Evolutionary conservation across 805 yeast species (phyloP), one percentile per base, ranked within the genome.

Genomic region (Starmerella cellae): DNA sequence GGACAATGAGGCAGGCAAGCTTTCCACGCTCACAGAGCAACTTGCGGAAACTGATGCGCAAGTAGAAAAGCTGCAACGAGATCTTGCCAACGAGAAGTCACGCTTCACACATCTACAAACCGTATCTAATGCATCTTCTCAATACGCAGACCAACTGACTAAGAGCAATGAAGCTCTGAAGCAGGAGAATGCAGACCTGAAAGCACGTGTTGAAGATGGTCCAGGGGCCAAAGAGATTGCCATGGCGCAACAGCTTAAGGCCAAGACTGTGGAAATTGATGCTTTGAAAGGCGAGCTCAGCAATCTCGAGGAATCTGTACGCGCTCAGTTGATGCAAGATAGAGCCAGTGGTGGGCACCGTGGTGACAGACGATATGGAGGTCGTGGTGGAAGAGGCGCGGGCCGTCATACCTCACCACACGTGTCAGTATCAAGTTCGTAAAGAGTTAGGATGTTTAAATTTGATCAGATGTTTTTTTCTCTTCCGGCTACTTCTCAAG

Each of bases 151-250:
- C 8, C 41, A 30, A 31, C 19, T 39, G 13, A 14, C 34, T 3
- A 36, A 29, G 18, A 50, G 43, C 29, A 19, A 28, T 10, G 44
- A 38, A 10, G 30, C 17, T 17, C 38, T 47, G 2, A 9, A 20
- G n/a, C 8, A 41, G 10, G 51, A 64, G 43, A 66, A 68, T n/a
- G 60, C 69, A 54, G 65, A 66, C 5, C 54, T 77, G 28, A 67
- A 69, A 44, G 67, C 67, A 5, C 65, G 68, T 39, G 60, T 78
- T 2, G 60, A 62, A 3, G 47, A 47, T 19, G 59, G 51, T 16
- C 62, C 61, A 32, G 43, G 46, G 4, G 52, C 49, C 4, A 38
- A 46, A 18, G 51, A 51, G 36, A 44, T 55, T 26, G 51, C 59
- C 2, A 47, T 60, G 37, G 51, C 49, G 26, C 59, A 52, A 22